Evolutionary conservation across 495 filamentous ascomycete species (phyloP), one percentile per base, ranked within the genome.

Genomic region (Aspergillus incahuasiensis): DNA sequence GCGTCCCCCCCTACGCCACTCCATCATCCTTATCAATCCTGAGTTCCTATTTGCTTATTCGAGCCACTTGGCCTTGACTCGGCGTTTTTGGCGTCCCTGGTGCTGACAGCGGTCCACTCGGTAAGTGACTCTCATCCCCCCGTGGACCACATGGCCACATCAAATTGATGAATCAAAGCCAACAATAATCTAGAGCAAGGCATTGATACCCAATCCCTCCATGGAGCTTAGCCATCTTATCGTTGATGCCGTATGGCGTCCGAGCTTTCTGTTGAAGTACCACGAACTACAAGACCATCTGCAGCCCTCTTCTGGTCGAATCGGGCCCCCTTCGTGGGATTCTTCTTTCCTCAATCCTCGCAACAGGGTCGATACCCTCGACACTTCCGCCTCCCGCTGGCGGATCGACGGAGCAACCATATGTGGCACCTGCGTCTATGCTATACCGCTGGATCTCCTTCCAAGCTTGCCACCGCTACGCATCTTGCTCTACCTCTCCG

Each of bases 141-240:
- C 30, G 9, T 34, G 25, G 32, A 22, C 16, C 18, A 16, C 19
- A 21, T 49, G 30, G 16, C 34, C 32, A 49, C 15, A 25, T 34
- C 46, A 15, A 35, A n/a, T n/a, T 24, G 13, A 40, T 16, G 43
- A 25, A 24, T 46, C 4, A 21, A 3, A 46, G 5, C 43, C 21
- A 22, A 46, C 20, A n/a, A 28, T 6, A 16, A 12, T 12, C 16
- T 19, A 38, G 12, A 40, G n/a, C 38, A 40, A 40, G 38, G 38
- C 45, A 48, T 12, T 52, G 22, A 15, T 52, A 20, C 9, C 15
- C 24, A 32, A 34, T 20, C 22, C n/a, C 46, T 20, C 21, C 12
- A 52, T 52, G 49, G 49, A 52, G 39, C 49, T 52, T 9, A 52
- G 49, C 38, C 49, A 52, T 52, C 49, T 52, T 15, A 43, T 52